Percentiles rank a stretch among this genome's conserved stretches.
Evolutionary conservation across 2,329 filamentous ascomycete species (phyloP).

Genomic region (Paraphaeosphaeria minitans): DNA sequence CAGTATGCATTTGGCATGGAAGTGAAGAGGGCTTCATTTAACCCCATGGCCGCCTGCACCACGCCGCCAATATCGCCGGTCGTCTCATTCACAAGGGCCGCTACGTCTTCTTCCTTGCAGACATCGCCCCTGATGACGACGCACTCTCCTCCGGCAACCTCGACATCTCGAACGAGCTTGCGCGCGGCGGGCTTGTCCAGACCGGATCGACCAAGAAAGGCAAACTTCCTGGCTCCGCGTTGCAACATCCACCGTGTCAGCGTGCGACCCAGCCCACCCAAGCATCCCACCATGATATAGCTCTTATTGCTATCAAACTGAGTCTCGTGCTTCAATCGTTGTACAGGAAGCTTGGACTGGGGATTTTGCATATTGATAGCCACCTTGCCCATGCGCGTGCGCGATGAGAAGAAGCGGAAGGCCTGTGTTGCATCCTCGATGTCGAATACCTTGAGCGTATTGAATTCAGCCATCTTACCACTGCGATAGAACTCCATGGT

Average conservation of each 20-base stretch:
- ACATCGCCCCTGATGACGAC: slow-evolving; percentile 8
- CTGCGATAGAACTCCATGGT: neutral
- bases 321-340: neutral
- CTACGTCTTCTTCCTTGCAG: slow-evolving; percentile 2
- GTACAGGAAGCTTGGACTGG: neutral
- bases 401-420: neutral
- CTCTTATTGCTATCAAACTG: neutral
- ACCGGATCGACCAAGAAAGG: slow-evolving; percentile 12
- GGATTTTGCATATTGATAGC: neutral
- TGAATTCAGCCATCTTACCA: neutral
- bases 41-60: slow-evolving; percentile 13
- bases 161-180: slow-evolving; percentile 1
- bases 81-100: neutral
- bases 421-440: neutral
- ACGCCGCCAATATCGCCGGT: slow-evolving; percentile 10
- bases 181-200: neutral
- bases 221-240: slow-evolving; percentile 18
- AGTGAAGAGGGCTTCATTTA: slow-evolving; percentile 15
- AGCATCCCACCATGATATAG: slow-evolving; percentile 3
- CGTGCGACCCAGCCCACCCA: slow-evolving; percentile 3
- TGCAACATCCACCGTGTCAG: slow-evolving; percentile 13
- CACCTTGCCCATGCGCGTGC: neutral
- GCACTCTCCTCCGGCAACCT: slow-evolving; percentile 1
- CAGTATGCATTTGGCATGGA: slow-evolving; percentile 2
- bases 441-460: slow-evolving; percentile 7